Base-by-base conservation (phyloP, 257 asterid genomes). In the Capsicum chinense region DNA sequence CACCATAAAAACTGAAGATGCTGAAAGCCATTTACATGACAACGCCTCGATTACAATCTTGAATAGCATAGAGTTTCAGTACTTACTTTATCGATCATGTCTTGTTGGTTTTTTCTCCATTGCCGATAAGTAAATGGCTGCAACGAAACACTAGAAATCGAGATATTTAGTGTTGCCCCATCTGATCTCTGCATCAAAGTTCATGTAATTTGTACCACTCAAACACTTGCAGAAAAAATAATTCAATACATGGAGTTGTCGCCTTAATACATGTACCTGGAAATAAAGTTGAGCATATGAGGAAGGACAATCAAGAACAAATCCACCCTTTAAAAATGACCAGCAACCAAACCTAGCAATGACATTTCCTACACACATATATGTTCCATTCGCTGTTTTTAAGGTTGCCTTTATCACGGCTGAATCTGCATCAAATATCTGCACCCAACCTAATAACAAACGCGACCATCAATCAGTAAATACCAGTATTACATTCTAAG, bases 251-350 rank as follows among this genome's bases (percentile, higher is more conserved):
- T 11, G 9, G 44, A 59, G 19, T 6, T 17, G 4, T 15, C 6
- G 12, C 10, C 33, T 42, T 39, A 11, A 39, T 3, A 4, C 2
- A 35, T 69, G 69, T 39, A 39, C 85, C 68, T 83, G 70, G 21
- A 83, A 71, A 47, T 70, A 83, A 5, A 83, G 44, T 47, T 56
- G 19, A 54, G 13, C 63, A 70, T 9, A 37, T 4, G 56, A 39
- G 0, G 69, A 70, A 37, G 85, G 85, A 9, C 19, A 56, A 39
- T 70, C 71, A 54, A 67, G 81, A 2, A 67, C 81, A 68, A 83
- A 83, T 54, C 85, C 85, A 35, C 85, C 85, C 50, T 69, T 83
- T 5, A 83, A 56, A 83, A 83, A 83, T 15, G 70, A 83, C 85
- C 85, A 69, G 42, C 85, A 83, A 0, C 80, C 85, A 10, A 15